Evolutionary conservation across 495 filamentous ascomycete genomes (phyloP), one percentile per base, ranked within the genome.

Genomic region (Astrothelium subdiscretum): DNA sequence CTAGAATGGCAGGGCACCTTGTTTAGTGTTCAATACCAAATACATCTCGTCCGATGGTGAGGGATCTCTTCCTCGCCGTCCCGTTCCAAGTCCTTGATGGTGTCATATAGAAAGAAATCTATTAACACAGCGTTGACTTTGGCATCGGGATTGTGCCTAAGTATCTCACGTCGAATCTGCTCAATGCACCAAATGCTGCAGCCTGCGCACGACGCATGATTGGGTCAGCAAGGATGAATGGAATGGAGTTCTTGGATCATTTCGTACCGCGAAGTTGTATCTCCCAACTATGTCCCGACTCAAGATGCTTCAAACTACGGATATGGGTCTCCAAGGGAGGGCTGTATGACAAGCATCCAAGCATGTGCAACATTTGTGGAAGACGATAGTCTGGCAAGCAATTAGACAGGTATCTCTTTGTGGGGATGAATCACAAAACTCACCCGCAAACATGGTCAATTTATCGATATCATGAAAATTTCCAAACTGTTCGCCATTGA

Each of bases 41-140:
- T 96, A 67, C 91, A 94, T 68, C 92, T 82, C 29, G 91, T 96
- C 64, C 92, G 80, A 74, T 97, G 92, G 74, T 96, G 92, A n/a
- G 89, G 90, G 52, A 94, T 86, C 40, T 59, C 61, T 61, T 73
- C 67, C 32, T 64, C 65, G 15, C 60, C 80, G 77, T 18, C 80
- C 77, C 67, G 70, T 67, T 97, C 91, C 71, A 88, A 71, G 62
- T 85, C 84, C 73, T 97, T 97, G 74, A 92, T 88, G 2, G 87
- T 87, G 75, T 97, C 94, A 70, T 97, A 97, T 43, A 99, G 77
- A 70, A 95, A 96, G 72, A 96, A 97, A 71, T 99, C 94, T 60
- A 99, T 92, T 62, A 97, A 69, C 38, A 97, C 87, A 0, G 94
- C 94, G 69, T 96, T 97, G 70, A 96, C 73, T 15, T 77, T 77